Conservation (phyloP, 805 yeast species). For the Lipomyces lipofer region DNA sequence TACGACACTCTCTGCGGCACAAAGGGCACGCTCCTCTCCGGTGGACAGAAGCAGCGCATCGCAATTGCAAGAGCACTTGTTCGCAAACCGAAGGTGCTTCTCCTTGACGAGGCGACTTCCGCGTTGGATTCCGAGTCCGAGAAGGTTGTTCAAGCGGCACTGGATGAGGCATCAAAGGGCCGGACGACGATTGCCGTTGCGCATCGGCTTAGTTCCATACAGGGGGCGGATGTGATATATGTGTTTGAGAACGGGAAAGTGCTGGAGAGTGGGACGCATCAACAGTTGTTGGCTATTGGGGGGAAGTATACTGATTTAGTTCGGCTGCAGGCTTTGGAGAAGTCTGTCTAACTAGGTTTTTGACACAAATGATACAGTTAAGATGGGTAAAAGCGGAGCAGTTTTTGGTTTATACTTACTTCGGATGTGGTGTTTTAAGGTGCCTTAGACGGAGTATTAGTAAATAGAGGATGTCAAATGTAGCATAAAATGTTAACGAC, state of each 20-base stretch:
- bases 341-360: no score
- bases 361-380: no score
- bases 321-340: conserved; percentile 46
- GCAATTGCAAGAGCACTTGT: conserved; percentile 65
- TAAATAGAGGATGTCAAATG: no score
- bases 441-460: no score
- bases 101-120: conserved; percentile 60
- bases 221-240: conserved; percentile 53
- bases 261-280: conserved; percentile 52
- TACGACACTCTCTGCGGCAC: conserved; percentile 53
- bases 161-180: conserved; percentile 56
- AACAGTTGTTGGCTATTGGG: conserved; percentile 43
- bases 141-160: conserved; percentile 63
- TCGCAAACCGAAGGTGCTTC: conserved; percentile 55
- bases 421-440: no score
- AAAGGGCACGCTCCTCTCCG: conserved; percentile 56
- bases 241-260: conserved; percentile 57
- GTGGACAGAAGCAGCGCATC: conserved; percentile 65
- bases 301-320: conserved; percentile 46
- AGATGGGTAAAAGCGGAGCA: no score
- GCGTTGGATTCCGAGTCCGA: conserved; percentile 63
- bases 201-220: conserved; percentile 65
- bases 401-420: no score
- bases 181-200: conserved; percentile 77
- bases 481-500: no score